These are phyloP conservation scores for Suhomyces yuchorum DNA, from an alignment of 1,139 yeast genomes.

Conservation along the genomic window DNA sequence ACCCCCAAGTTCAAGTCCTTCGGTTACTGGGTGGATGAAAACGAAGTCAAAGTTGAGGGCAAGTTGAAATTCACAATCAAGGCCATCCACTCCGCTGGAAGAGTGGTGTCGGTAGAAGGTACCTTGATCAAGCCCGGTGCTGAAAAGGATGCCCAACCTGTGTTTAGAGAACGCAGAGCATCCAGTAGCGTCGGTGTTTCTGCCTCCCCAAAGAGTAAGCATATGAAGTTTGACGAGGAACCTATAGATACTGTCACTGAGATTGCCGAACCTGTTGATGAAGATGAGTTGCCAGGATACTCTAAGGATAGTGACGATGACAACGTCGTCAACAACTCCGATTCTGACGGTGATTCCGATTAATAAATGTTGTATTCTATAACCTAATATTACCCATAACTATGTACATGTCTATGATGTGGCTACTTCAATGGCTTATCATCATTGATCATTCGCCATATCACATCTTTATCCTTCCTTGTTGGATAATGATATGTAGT, in stretches of 20 bases:
- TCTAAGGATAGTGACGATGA: constrained; percentile 25
- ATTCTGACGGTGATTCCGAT: constrained; percentile 24
- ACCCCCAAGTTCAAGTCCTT: constrained; percentile 49
- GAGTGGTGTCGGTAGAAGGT: constrained; percentile 84
- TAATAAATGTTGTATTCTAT: constrained; percentile 6
- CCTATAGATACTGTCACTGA: constrained; percentile 23
- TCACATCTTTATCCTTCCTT: constrained; percentile 54
- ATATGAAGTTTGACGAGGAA: constrained; percentile 49
- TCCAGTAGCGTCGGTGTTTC: constrained; percentile 19
- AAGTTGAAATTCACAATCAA: constrained; percentile 74
- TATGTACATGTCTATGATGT: constrained; percentile 1
- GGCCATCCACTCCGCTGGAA: constrained; percentile 74
- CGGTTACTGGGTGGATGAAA: constrained; percentile 85
- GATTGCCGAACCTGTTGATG: constrained; percentile 27
- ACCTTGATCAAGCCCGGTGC: constrained; percentile 67
- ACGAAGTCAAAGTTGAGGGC: constrained; percentile 76
- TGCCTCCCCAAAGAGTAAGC: constrained; percentile 27
- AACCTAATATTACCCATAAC: constrained; percentile 1
- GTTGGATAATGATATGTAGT: constrained; percentile 41
- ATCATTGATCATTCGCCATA: constrained; percentile 76
- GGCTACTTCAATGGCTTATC: constrained; percentile 8
- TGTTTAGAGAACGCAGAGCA: constrained; percentile 37
- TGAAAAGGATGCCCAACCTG: constrained; percentile 58
- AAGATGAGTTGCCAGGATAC: constrained; percentile 21
- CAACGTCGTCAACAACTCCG: constrained; percentile 17